These are phyloP conservation scores for Persicaria maculosa DNA, from an alignment of 148 eudicot genomes.

Conservation along the genomic window DNA sequence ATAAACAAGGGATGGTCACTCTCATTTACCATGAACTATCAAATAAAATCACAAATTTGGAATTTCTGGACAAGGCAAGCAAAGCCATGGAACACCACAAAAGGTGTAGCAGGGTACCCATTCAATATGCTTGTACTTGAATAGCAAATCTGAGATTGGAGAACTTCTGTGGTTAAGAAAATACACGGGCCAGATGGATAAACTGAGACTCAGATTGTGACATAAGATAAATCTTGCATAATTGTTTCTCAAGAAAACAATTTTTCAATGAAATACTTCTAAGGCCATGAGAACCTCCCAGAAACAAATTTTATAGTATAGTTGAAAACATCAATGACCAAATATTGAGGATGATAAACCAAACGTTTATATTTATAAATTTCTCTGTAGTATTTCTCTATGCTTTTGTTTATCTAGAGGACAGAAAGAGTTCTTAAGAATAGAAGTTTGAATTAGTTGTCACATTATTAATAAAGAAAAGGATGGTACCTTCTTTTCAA, in stretches of 20 bases:
- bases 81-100: not conserved
- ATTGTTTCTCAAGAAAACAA: not conserved
- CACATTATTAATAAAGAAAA: conserved; percentile 7
- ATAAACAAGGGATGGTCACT: not conserved
- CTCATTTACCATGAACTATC: not conserved
- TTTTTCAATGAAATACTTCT: not conserved
- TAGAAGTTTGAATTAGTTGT: not conserved
- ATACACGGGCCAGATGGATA: not conserved
- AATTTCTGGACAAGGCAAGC: not conserved
- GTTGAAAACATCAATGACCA: not conserved
- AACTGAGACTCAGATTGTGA: not conserved
- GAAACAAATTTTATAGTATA: not conserved
- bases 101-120: not conserved
- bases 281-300: not conserved
- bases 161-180: not conserved
- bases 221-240: not conserved
- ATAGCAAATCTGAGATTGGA: not conserved
- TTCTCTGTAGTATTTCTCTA: not conserved
- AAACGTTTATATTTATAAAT: not conserved
- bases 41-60: not conserved
- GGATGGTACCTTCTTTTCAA: conserved; percentile 32
- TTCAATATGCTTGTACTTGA: not conserved
- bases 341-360: not conserved
- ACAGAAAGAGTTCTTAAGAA: conserved; percentile 2
- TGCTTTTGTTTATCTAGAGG: not conserved